Evolutionary conservation across 2,329 filamentous ascomycete genomes (phyloP), one percentile per base, ranked within the genome.

Genomic region (Davidsoniella neocaledoniae): DNA sequence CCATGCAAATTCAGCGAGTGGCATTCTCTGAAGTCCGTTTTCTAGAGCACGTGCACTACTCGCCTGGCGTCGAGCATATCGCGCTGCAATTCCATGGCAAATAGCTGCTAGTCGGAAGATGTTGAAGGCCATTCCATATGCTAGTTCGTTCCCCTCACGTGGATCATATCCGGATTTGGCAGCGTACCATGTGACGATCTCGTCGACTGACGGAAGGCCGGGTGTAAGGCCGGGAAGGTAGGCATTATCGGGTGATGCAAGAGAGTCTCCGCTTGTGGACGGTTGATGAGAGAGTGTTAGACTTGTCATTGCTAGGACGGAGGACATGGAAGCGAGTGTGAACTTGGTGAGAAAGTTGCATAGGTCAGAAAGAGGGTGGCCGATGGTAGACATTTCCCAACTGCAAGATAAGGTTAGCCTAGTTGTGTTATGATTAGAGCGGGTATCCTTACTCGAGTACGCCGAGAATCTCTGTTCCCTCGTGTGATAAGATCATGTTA

Each of bases 321-420:
- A 57, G 9, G 55, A 46, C 33, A 57, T 46, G 46, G 59, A 57
- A 33, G 64, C 61, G 47, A 61, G 61, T 59, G 63, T 67, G 57
- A 66, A 69, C 47, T 63, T 65, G 49, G 59, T 67, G 47, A 68
- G 55, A 16, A 96, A 70, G 65, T 96, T 96, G 63, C 81, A 80
- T 39, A 96, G 69, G 62, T 98, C 91, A 5, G 84, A 90, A 19
- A 96, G 74, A 1, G 91, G 91, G 63, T 98, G 90, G n/a, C 91
- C 91, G 49, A 95, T 81, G 0, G 91, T 96, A 36, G 86, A 87
- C 86, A 98, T 94, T 68, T 96, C 91, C 90, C 90, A 96, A 67
- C 74, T 77, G 58, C 60, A 37, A 14, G 8, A 5, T 7, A 19
- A n/a, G n/a, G 47, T 38, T 37, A 46, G 43, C 33, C 51, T 48